Evolutionary conservation across 768 basidiomycete genomes (phyloP).

Genomic region (Lentinula sp.): DNA sequence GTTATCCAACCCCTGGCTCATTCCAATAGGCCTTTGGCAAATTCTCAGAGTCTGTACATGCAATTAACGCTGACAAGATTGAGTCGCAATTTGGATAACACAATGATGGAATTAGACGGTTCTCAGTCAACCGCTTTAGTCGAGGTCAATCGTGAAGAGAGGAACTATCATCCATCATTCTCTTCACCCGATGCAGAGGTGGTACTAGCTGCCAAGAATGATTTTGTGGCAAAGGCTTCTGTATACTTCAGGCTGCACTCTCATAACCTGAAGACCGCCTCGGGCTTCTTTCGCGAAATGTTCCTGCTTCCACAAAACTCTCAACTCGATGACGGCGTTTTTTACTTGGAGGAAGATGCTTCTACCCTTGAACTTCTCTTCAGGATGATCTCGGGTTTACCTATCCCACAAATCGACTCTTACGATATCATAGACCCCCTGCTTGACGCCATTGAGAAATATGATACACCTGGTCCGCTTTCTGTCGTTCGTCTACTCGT

Average conservation of each 20-base stretch:
- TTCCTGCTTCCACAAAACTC: constrained; percentile 47
- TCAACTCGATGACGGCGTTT: constrained; percentile 15
- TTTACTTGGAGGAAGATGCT: constrained; percentile 54
- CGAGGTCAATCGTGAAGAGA: not conserved
- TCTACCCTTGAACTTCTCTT: constrained; percentile 49
- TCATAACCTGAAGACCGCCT: constrained; percentile 54
- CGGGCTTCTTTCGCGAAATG: constrained; percentile 59
- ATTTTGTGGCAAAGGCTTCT: constrained; percentile 18
- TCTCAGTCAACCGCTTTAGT: not conserved
- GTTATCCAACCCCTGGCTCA: no score
- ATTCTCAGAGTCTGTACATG: not conserved
- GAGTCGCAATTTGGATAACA: not conserved
- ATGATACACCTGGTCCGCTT: constrained; percentile 62
- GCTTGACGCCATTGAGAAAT: constrained; percentile 62
- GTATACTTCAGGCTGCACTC: constrained; percentile 54
- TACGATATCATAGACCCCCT: constrained; percentile 51
- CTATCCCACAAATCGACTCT: constrained; percentile 39
- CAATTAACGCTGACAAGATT: not conserved
- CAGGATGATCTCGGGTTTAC: constrained; percentile 56
- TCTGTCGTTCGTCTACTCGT: constrained; percentile 56
- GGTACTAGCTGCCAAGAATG: constrained; percentile 43
- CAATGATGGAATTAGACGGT: not conserved
- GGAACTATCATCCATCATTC: constrained; percentile 40
- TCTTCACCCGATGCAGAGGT: constrained; percentile 49
- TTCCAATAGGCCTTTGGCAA: not conserved